Conservation (phyloP, 1,139 yeast genomes). For the Blastobotrys ciferrii region DNA sequence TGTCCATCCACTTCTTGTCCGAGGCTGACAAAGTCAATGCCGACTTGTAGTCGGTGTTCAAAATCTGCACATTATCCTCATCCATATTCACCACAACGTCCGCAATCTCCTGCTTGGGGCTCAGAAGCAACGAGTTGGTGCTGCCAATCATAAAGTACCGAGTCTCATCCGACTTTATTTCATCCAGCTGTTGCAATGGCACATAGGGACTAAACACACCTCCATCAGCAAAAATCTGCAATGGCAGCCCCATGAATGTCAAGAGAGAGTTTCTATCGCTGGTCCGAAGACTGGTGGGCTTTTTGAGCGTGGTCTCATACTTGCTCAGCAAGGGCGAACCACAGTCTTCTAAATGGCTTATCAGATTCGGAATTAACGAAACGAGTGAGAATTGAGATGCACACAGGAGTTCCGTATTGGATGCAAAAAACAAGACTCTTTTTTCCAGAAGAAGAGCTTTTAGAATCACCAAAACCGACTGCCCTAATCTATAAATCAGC, state of each 20-base stretch:
- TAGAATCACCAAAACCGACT: slow-evolving; percentile 62
- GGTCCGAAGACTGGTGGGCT: slow-evolving; percentile 72
- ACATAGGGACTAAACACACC: slow-evolving; percentile 90
- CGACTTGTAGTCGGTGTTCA: slow-evolving; percentile 42
- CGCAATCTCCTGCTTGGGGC: slow-evolving; percentile 59
- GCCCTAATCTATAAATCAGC: slow-evolving; percentile 57
- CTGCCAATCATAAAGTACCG: slow-evolving; percentile 79
- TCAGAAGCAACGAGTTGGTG: slow-evolving; percentile 75
- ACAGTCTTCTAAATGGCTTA: slow-evolving; percentile 69
- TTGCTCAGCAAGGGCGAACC: slow-evolving; percentile 75
- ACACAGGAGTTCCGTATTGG: slow-evolving; percentile 76
- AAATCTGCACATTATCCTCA: slow-evolving; percentile 47
- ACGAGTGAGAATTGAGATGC: slow-evolving; percentile 64
- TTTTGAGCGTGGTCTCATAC: slow-evolving; percentile 50
- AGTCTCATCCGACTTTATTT: slow-evolving; percentile 56
- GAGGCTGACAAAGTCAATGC: slow-evolving; percentile 55
- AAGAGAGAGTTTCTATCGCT: slow-evolving; percentile 76
- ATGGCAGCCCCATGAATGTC: slow-evolving; percentile 81
- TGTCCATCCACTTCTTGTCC: slow-evolving; percentile 74
- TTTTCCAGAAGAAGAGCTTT: slow-evolving; percentile 78
- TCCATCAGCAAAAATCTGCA: slow-evolving; percentile 80
- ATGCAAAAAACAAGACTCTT: slow-evolving; percentile 65
- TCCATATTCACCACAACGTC: slow-evolving; percentile 58
- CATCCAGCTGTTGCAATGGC: slow-evolving; percentile 86
- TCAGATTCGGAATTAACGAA: slow-evolving; percentile 73